Base-by-base conservation (phyloP, 306 rosid genomes). In the Macrotyloma uniflorum region DNA sequence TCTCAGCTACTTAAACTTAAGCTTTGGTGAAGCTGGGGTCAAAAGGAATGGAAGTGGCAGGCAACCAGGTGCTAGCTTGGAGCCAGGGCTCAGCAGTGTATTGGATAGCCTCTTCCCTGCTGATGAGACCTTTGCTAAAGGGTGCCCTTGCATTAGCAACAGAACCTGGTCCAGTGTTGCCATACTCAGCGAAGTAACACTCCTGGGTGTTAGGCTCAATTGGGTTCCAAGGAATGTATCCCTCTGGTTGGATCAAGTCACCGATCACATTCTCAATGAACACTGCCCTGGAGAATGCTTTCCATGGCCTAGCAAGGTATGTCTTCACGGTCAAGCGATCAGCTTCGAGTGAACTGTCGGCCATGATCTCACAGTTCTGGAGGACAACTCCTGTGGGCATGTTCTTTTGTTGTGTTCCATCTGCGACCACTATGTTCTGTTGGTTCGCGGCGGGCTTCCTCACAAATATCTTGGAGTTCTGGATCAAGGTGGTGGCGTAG, bases 261-360 rank as follows among this genome's bases (percentile, higher is more conserved):
- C 50, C 88, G 4, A 93, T 23, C 0, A 69, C 72, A 12, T 87
- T 70, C 63, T 93, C 88, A 75, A 93, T 88, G 32, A 93, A 28
- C 1, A 89, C 87, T 1, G 90, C 87, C 20, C 77, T 88, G 0
- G 97, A 76, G 51, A 43, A 90, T 33, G 65, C 47, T 77, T 82
- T 86, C 97, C 96, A 92, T 22, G 96, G 96, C 43, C 97, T 74
- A 0, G 93, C 96, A 72, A 92, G 71, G 83, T 74, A 92, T 1
- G 89, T 65, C 9, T 64, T 66, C 20, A 83, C 67, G 5, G 4
- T 35, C 35, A 88, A 80, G 66, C 91, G 79, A 1, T 51, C 77
- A 0, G 89, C 68, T 20, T 16, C 3, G 0, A 89, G 83, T 5
- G 26, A 55, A 43, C 8, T 9, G n/a, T 86, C 93, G 0, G 94